Evolutionary conservation across 306 rosid genomes (phyloP), one percentile per base, ranked within the genome.

Genomic region (Quercus mongolica): DNA sequence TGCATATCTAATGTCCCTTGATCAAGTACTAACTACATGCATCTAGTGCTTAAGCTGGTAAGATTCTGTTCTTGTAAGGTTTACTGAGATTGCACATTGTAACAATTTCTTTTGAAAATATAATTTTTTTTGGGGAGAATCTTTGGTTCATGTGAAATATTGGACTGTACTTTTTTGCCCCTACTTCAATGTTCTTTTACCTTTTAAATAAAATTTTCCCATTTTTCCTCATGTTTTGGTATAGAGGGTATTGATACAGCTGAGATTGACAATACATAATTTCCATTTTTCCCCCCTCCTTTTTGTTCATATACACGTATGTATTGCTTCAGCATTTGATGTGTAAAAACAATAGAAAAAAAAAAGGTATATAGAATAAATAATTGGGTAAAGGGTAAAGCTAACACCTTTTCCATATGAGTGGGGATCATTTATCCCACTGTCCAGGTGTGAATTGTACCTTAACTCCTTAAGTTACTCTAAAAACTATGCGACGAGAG

Each of bases 41-140:
- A 78, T 63, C 35, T 69, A 67, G 25, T 70, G 56, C 28, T 75
- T 78, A 21, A 19, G 49, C 73, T 25, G 64, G 64, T 55, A 79
- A 58, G 28, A 21, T 35, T 49, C 35, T 18, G 26, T 44, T 49
- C 30, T 15, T 64, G 55, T 23, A 31, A 4, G 20, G 38, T 63
- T 64, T 64, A 64, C 44, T 0, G 6, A 17, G 38, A 64, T 18
- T n/a, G 5, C 35, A 35, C 28, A 33, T 68, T 35, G 23, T 19
- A 10, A 68, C 72, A 5, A 17, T 23, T 35, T 68, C 28, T 19
- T 6, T 19, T 5, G 25, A 67, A 46, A 33, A 67, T 5, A 14
- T 63, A 41, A 8, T 41, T 41, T 41, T 41, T 20, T 41, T 20
- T n/a, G 64, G 28, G 28, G 28, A 58, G 15, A 21, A 20, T 58